Conservation (phyloP, 2,329 filamentous ascomycete genomes). For the Ophiostoma sp. region DNA sequence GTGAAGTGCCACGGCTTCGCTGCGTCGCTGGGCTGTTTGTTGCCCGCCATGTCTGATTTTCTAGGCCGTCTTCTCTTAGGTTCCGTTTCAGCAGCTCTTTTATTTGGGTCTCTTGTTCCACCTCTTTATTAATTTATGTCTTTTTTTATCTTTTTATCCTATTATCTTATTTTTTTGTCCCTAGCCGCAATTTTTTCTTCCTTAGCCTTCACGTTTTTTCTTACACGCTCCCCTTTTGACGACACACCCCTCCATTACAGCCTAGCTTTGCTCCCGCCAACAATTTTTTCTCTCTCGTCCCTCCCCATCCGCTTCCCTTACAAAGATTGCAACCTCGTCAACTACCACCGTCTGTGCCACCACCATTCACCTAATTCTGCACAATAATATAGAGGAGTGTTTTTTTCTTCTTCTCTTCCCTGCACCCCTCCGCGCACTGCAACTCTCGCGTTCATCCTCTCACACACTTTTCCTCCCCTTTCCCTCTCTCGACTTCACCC, state of each 20-base stretch:
- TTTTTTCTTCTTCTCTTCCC: neutral
- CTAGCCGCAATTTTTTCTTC: slow-evolving; percentile 13
- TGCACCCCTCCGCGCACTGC: slow-evolving; percentile 21
- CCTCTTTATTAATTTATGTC: slow-evolving; percentile 5
- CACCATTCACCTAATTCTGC: neutral
- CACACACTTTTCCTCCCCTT: slow-evolving; percentile 11
- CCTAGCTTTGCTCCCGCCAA: slow-evolving; percentile 22
- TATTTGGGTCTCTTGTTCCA: neutral
- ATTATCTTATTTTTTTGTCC: neutral
- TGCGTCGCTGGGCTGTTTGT: neutral
- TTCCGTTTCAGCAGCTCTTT: slow-evolving; percentile 4
- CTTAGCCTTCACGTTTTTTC: neutral
- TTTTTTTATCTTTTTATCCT: slow-evolving; percentile 15
- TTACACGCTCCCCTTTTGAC: neutral
- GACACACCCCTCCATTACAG: slow-evolving; percentile 24
- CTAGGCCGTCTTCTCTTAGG: slow-evolving; percentile 9
- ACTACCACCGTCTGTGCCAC: slow-evolving; percentile 15
- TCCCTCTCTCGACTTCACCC: slow-evolving; percentile 1
- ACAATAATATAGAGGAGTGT: neutral
- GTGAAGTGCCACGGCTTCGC: neutral
- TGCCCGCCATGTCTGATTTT: neutral
- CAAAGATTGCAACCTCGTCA: slow-evolving; percentile 28
- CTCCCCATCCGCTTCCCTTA: slow-evolving; percentile 20
- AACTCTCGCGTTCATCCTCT: slow-evolving; percentile 9
- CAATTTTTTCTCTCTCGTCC: slow-evolving; percentile 24